Evolutionary conservation across 805 yeast genomes (phyloP).

Genomic region (Spathaspora sp.): DNA sequence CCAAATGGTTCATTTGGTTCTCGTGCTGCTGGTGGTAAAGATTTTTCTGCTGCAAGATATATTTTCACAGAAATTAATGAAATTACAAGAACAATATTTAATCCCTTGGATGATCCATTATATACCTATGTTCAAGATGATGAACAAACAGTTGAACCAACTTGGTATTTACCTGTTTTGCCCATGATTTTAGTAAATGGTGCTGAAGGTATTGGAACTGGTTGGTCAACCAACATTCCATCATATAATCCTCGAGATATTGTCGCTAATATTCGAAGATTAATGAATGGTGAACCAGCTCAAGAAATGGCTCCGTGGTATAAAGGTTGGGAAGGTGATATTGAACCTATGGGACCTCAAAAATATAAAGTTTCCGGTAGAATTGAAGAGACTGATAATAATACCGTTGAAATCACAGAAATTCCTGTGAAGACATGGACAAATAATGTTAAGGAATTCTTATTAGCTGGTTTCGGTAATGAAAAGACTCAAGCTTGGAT

Average conservation of each 20-base stretch:
- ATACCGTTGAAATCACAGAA: constrained; percentile 84
- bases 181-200: constrained; percentile 97
- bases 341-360: constrained; percentile 62
- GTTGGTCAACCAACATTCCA: constrained; percentile 95
- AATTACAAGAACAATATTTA: constrained; percentile 72
- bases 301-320: constrained; percentile 88
- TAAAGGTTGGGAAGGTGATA: constrained; percentile 88
- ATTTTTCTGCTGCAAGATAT: constrained; percentile 97
- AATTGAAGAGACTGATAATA: constrained; percentile 76
- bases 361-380: constrained; percentile 75
- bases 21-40: constrained; percentile 95
- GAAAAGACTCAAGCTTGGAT: constrained; percentile 83
- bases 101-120: constrained; percentile 75
- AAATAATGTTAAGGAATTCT: constrained; percentile 78
- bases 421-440: constrained; percentile 94
- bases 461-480: constrained; percentile 71
- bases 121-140: constrained; percentile 84
- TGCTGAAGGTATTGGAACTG: constrained; percentile 97
- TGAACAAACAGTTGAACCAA: constrained; percentile 91
- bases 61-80: constrained; percentile 81
- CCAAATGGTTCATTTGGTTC: constrained; percentile 98
- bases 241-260: constrained; percentile 84
- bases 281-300: constrained; percentile 71
- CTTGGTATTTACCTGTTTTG: constrained; percentile 89
- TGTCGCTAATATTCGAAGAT: constrained; percentile 63